These are phyloP conservation scores for Ganoderma resinaceum DNA, from an alignment of 1,284 basidiomycete genomes.

Conservation along the genomic window DNA sequence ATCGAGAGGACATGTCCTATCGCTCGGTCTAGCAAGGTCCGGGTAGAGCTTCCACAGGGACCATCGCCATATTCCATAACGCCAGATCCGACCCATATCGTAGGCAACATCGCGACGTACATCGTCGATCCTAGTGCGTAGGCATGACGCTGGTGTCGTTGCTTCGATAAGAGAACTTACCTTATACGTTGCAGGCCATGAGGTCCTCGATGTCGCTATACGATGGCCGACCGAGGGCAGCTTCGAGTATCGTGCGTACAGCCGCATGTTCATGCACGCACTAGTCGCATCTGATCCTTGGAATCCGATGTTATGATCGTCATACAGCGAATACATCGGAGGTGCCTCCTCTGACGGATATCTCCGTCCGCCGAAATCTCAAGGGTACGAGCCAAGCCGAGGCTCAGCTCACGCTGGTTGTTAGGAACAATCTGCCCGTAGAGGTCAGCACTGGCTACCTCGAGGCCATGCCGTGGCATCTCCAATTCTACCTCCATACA, in stretches of 20 bases:
- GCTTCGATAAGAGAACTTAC: constrained; percentile 5
- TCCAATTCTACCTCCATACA: constrained; percentile 90
- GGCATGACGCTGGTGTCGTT: background rate
- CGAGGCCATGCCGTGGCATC: constrained; percentile 94
- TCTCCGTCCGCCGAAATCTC: constrained; percentile 77
- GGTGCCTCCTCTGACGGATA: constrained; percentile 38
- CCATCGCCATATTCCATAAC: constrained; percentile 49
- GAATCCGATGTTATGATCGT: constrained; percentile 28
- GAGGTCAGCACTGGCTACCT: constrained; percentile 75
- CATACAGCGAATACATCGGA: constrained; percentile 35
- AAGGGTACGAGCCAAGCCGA: constrained; percentile 80
- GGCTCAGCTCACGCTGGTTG: constrained; percentile 73
- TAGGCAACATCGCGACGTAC: constrained; percentile 50
- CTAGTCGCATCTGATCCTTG: constrained; percentile 10
- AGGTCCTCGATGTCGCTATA: constrained; percentile 59
- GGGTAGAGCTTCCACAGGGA: constrained; percentile 53
- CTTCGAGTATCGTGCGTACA: constrained; percentile 64
- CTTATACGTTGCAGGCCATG: constrained; percentile 22
- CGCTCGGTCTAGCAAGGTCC: constrained; percentile 58
- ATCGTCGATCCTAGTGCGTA: constrained; percentile 55
- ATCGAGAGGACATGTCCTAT: constrained; percentile 71
- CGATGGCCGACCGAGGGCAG: constrained; percentile 56
- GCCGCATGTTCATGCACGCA: background rate
- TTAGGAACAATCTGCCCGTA: constrained; percentile 69
- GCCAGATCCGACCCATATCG: constrained; percentile 54